Evolutionary conservation across 73 alveolate genomes (phyloP).

Genomic region (Paramecium caudatum): DNA sequence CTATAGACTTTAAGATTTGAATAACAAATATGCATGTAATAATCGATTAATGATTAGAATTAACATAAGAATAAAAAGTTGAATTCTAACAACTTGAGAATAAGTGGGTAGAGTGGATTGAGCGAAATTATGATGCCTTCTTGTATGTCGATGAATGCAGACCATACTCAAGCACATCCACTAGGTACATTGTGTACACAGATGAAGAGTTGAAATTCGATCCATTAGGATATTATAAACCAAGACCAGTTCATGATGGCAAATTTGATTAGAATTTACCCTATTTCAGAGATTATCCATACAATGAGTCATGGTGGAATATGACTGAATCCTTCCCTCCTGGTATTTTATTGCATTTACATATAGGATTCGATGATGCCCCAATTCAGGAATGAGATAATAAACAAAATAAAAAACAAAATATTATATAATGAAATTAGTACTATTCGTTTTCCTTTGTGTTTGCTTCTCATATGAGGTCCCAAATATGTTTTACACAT

Average conservation of each 20-base stretch:
- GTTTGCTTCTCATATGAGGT: constrained; percentile 35
- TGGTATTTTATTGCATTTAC: neutral
- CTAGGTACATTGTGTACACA: constrained; percentile 59
- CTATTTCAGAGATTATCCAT: constrained; percentile 74
- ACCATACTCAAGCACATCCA: constrained; percentile 74
- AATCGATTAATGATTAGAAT: neutral
- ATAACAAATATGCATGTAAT: constrained; percentile 36
- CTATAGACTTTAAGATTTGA: constrained; percentile 52
- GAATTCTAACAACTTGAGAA: neutral
- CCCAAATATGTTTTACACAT: constrained; percentile 61
- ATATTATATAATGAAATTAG: neutral
- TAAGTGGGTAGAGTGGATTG: constrained; percentile 62
- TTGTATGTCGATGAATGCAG: constrained; percentile 75
- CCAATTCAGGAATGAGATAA: neutral
- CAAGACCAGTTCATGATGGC: constrained; percentile 69
- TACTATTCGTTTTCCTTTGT: neutral
- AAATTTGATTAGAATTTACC: constrained; percentile 64
- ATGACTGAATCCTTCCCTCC: constrained; percentile 41
- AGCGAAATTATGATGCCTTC: constrained; percentile 53
- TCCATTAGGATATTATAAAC: constrained; percentile 70
- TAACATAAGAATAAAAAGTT: neutral
- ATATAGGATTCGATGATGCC: neutral
- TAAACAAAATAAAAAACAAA: neutral
- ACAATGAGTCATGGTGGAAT: constrained; percentile 52
- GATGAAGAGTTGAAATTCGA: constrained; percentile 67